These are phyloP conservation scores for Rhizophora apiculata DNA, from an alignment of 345 rosid genomes.

Conservation along the genomic window DNA sequence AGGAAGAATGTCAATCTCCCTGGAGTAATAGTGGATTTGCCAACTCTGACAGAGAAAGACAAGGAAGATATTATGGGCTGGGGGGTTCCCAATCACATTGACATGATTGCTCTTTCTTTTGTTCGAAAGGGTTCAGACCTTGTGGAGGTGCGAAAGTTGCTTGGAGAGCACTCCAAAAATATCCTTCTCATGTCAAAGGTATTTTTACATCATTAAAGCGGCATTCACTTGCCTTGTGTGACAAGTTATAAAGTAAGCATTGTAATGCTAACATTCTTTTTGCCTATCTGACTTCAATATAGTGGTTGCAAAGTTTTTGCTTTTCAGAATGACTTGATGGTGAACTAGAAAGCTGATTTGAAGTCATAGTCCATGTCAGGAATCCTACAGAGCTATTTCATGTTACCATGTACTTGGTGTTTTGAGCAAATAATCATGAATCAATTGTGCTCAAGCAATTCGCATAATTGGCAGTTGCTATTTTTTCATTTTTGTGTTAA, in stretches of 20 bases:
- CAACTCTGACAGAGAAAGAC: conserved; percentile 94
- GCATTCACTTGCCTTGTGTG: neutral
- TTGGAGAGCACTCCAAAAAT: conserved; percentile 69
- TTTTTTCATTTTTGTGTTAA: neutral
- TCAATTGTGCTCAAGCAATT: neutral
- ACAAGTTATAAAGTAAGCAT: neutral
- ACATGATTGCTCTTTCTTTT: conserved; percentile 95
- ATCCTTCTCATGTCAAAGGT: conserved; percentile 99
- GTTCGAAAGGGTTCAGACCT: conserved; percentile 95
- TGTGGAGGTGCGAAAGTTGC: conserved; percentile 75
- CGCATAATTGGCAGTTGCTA: neutral
- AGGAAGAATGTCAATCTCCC: conserved; percentile 98
- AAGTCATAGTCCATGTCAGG: neutral
- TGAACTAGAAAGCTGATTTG: neutral
- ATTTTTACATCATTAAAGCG: neutral
- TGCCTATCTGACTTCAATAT: neutral
- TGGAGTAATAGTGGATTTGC: conserved; percentile 95
- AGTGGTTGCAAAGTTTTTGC: neutral
- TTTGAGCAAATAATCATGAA: neutral
- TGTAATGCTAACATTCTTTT: neutral
- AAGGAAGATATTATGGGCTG: conserved; percentile 86
- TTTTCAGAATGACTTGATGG: neutral
- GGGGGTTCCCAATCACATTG: conserved; percentile 92
- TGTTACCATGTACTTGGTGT: neutral
- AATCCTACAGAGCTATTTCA: neutral